These are phyloP conservation scores for Pleurotus ostreatus DNA, from an alignment of 768 basidiomycete species.

Conservation along the genomic window DNA sequence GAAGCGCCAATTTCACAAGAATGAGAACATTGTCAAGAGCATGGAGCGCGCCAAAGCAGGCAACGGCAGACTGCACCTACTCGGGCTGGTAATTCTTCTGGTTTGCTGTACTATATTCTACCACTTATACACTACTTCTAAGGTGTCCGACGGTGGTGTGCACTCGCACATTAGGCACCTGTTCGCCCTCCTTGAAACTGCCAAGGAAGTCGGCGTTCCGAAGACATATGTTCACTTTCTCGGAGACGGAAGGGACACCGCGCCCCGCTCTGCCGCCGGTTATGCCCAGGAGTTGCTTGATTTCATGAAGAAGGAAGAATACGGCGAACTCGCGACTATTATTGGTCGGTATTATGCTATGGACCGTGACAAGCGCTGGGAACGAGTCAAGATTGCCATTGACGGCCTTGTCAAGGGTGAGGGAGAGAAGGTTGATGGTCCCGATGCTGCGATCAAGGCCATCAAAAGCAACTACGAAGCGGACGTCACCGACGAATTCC, in stretches of 20 bases:
- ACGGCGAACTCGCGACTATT: slow-evolving; percentile 81
- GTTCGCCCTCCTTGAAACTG: slow-evolving; percentile 85
- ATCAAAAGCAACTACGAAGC: slow-evolving; percentile 78
- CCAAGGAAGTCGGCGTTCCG: slow-evolving; percentile 80
- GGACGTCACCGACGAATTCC: slow-evolving; percentile 90
- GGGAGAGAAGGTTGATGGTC: slow-evolving; percentile 44
- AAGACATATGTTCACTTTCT: slow-evolving; percentile 92
- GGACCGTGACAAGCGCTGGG: slow-evolving; percentile 98
- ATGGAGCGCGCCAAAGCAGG: slow-evolving; percentile 77
- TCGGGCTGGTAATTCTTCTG: slow-evolving; percentile 65
- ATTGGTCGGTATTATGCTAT: slow-evolving; percentile 94
- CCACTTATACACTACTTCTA: background rate
- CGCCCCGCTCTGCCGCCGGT: slow-evolving; percentile 74
- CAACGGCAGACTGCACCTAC: slow-evolving; percentile 82
- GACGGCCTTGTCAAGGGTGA: slow-evolving; percentile 81
- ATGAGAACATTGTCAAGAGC: slow-evolving; percentile 63
- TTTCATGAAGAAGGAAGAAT: slow-evolving; percentile 72
- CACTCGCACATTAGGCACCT: slow-evolving; percentile 93
- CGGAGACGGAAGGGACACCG: slow-evolving; percentile 93
- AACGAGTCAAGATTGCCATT: slow-evolving; percentile 84
- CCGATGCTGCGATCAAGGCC: slow-evolving; percentile 55
- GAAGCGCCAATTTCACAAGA: slow-evolving; percentile 83
- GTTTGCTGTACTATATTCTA: background rate
- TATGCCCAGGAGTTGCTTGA: slow-evolving; percentile 76
- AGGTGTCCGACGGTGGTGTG: slow-evolving; percentile 96